Evolutionary conservation across 2,329 filamentous ascomycete genomes (phyloP), one percentile per base, ranked within the genome.

Genomic region (Phyllosticta citribraziliensis): DNA sequence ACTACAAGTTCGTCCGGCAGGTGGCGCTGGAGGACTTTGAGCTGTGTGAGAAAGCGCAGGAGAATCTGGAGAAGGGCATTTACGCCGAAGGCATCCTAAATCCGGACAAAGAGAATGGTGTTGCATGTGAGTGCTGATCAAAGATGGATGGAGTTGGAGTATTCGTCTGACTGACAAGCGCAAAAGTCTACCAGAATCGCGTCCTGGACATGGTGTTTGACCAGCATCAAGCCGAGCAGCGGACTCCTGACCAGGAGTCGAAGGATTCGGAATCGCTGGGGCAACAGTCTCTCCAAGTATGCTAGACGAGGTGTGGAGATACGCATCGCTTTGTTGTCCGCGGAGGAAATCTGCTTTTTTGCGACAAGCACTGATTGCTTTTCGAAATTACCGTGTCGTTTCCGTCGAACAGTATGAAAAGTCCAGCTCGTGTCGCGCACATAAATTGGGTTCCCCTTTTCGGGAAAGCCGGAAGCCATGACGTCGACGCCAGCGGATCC

Each of bases 11-110:
- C 58, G 80, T 83, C 3, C 73, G 81, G 2, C 80, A 81, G 63
- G 82, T 84, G 2, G 81, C 81, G 0, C 67, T 81, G 62, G 81
- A 84, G 63, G 81, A 84, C 62, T 83, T 76, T 63, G 81, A 83
- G 68, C 71, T 84, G 0, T 84, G 82, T 65, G 81, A 84, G 68
- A 80, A 77, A 57, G 79, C 81, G 1, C 82, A 84, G 66, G 70
- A 72, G 35, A 84, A 84, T 64, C 70, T 84, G 10, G 75, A 79
- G 57, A 76, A 74, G 20, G 81, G 82, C 0, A 75, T 84, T 2
- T 84, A 84, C 66, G 73, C 74, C 2, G 80, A 82, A 64, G 82
- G 82, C 0, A 76, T 83, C 10, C 69, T 84, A 63, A 84, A 84
- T 65, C 80, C 80, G 4, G 70, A 72, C 22, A 82, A 84, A 67